Base-by-base conservation (phyloP, 768 basidiomycete genomes). In the Mrakia frigida region DNA sequence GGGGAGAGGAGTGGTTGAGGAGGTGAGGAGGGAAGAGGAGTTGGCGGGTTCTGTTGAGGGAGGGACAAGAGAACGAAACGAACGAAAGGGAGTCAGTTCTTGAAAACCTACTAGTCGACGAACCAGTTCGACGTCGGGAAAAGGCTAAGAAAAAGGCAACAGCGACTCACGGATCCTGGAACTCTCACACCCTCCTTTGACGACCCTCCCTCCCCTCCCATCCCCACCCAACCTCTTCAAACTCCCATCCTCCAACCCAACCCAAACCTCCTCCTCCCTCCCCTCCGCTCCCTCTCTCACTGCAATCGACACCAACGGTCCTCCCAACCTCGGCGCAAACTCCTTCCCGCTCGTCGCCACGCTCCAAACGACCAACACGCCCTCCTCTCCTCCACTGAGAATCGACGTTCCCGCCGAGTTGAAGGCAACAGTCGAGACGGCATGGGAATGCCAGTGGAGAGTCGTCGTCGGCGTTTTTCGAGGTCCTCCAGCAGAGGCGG, bases 331-430 rank as follows among this genome's bases (percentile, higher is more conserved):
- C 43, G 97, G 94, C 2, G 98, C 88, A 81, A 93, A 98, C 82
- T 97, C 94, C 82, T 90, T 90, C 83, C 89, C 92, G 6, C 92
- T 92, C 0, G 90, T 89, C 79, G 93, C 90, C 59, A 99, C 82
- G 81, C 97, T 93, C 97, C 97, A 99, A 76, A 96, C 90, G 53
- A 98, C 95, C n/a, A 99, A 84, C 14, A 98, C 96, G 43, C 91
- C 88, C 82, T 98, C 97, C 83, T 97, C 93, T 63, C 97, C 97
- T 78, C 94, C 96, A 77, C 92, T 95, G 68, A 98, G 84, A 25
- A 99, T 84, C 82, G 97, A 96, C 11, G 93, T 91, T 18, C 97
- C 97, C 79, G 96, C 94, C 18, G 90, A 84, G 0, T 94, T 92
- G 83, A 98, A 99, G 0, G 89, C 86, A 37, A 99, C 82, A 0